Percentiles rank a stretch among this genome's conserved stretches.
phyloP scores from a whole-genome alignment of 331 rosid species.

The Cydonia oblonga region DNA sequence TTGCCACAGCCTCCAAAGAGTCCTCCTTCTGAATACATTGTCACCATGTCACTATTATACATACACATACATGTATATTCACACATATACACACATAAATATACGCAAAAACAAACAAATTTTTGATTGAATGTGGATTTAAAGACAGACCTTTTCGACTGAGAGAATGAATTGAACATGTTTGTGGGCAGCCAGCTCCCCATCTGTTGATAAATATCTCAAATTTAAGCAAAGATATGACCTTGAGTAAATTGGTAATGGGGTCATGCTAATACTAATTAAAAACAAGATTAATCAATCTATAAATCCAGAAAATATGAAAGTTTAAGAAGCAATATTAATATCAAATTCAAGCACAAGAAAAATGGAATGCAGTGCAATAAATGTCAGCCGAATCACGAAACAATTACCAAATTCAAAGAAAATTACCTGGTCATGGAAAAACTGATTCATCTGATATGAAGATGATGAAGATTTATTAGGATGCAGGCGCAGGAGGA shows the following conservation, averaged over 20 bases:
- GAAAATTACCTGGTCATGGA: not conserved
- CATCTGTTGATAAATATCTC: constrained; percentile 29
- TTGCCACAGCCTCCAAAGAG: constrained; percentile 44
- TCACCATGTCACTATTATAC: not conserved
- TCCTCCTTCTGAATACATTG: constrained; percentile 38
- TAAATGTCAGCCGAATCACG: not conserved
- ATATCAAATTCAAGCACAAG: not conserved
- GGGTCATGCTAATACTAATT: not conserved
- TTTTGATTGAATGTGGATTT: not conserved
- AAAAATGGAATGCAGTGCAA: not conserved
- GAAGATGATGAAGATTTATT: not conserved
- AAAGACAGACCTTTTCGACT: constrained; percentile 46
- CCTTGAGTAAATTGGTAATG: not conserved
- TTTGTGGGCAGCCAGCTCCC: constrained; percentile 59
- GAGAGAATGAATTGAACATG: constrained; percentile 53
- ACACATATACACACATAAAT: no score
- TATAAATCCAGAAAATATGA: not conserved
- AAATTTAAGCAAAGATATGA: not conserved
- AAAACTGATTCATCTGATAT: not conserved
- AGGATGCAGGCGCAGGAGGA: not conserved
- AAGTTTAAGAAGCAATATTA: not conserved
- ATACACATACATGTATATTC: no score
- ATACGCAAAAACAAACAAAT: no score
- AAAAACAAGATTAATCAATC: not conserved
- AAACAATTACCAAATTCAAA: not conserved